A percentile compares a stretch with the other conserved stretches of the same genome.
Conservation (phyloP, 805 yeast genomes). For the Peterozyma xylosa region DNA sequence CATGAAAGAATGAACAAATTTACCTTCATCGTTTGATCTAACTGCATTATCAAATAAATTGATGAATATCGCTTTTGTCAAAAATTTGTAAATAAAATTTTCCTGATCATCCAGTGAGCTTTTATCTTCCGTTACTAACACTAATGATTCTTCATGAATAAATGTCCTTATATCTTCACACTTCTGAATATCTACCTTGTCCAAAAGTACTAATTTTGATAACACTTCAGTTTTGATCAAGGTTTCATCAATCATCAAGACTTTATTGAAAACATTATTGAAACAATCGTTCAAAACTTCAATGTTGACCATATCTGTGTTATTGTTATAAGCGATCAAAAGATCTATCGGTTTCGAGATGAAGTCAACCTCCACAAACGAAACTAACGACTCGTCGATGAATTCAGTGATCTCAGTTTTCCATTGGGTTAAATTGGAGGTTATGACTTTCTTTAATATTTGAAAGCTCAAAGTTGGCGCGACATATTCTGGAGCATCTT, state of each 20-base stretch:
- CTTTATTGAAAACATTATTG: slow-evolving; percentile 25
- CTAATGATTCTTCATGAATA: slow-evolving; percentile 10
- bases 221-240: neutral
- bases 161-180: slow-evolving; percentile 15
- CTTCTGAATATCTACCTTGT: slow-evolving; percentile 13
- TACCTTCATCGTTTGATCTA: slow-evolving; percentile 9
- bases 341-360: slow-evolving; percentile 24
- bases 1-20: slow-evolving; percentile 16
- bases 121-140: slow-evolving; percentile 8
- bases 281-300: slow-evolving; percentile 20
- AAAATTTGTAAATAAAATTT: slow-evolving; percentile 20
- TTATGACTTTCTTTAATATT: slow-evolving; percentile 20
- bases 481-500: slow-evolving; percentile 3
- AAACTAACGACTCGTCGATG: slow-evolving; percentile 23
- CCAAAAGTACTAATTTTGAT: slow-evolving; percentile 8
- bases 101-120: slow-evolving; percentile 7
- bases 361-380: slow-evolving; percentile 20
- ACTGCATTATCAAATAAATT: slow-evolving; percentile 24
- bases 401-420: slow-evolving; percentile 22
- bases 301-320: slow-evolving; percentile 12
- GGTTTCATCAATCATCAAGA: slow-evolving; percentile 15
- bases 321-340: slow-evolving; percentile 23
- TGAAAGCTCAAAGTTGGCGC: slow-evolving; percentile 18
- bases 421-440: slow-evolving; percentile 13
- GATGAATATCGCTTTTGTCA: slow-evolving; percentile 25